phyloP scores from a whole-genome alignment of 192 early-diverging fungal genomes.

The Rhizophagus prolifer region DNA sequence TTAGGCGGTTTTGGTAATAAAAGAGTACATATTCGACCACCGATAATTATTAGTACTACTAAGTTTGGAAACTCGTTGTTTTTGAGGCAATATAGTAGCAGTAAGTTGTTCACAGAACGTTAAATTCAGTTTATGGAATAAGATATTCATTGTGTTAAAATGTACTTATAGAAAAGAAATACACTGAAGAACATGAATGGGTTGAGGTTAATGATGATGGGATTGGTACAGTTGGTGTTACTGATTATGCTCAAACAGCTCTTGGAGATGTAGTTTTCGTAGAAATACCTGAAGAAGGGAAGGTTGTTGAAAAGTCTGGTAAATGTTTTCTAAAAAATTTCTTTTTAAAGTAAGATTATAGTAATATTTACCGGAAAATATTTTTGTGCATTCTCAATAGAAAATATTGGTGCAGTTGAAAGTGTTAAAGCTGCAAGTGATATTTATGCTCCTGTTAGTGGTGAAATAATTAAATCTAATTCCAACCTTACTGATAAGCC shows the following conservation, averaged over 20 bases:
- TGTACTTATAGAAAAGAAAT: constrained; percentile 35
- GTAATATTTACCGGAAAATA: not conserved
- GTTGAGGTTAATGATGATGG: constrained; percentile 69
- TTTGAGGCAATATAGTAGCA: not conserved
- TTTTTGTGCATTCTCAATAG: constrained; percentile 35
- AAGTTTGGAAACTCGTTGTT: not conserved
- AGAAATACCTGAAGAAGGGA: constrained; percentile 77
- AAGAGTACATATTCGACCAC: not conserved
- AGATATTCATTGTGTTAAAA: not conserved
- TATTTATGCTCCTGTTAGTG: constrained; percentile 83
- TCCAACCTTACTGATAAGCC: constrained; percentile 61
- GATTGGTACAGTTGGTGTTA: constrained; percentile 87
- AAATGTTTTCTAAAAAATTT: constrained; percentile 27
- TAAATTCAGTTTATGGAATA: not conserved
- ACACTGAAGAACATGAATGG: constrained; percentile 93
- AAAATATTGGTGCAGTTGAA: constrained; percentile 81
- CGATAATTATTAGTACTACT: not conserved
- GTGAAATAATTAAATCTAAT: constrained; percentile 83
- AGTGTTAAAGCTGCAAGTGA: constrained; percentile 95
- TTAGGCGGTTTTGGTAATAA: not conserved
- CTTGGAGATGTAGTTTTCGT: constrained; percentile 96
- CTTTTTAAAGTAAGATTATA: not conserved
- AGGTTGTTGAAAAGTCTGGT: constrained; percentile 62
- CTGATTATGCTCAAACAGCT: constrained; percentile 84
- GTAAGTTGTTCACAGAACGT: not conserved